Evolutionary conservation across 2,329 filamentous ascomycete species (phyloP), one percentile per base, ranked within the genome.

Genomic region (Seiridium unicorne): DNA sequence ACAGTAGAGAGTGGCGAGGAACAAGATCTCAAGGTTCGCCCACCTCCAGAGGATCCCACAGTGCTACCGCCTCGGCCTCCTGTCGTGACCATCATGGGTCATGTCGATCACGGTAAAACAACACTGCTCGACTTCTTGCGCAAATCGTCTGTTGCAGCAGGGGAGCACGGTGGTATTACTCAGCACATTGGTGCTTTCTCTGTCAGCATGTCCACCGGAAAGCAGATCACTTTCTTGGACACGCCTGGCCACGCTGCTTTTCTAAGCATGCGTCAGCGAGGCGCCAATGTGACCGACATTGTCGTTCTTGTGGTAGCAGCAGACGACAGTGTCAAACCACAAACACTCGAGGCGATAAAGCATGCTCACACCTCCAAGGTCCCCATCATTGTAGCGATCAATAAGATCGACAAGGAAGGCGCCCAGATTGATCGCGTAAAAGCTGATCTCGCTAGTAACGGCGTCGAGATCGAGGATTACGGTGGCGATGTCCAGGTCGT

Each of bases 181-280:
- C 95, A 99, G 74, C 95, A 99, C 71, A 99, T 99, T 65, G 96
- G 95, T 74, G 95, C 95, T 13, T 99, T 99, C 78, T 93, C 93
- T 5, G 95, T 99, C 1, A 86, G 86, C 18, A 88, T 99, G 81
- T 89, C 91, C 4, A 88, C 87, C 4, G 93, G 93, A 48, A 96
- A 94, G 74, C 86, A 87, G 44, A 97, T 99, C 66, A 99, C 96
- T 0, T 99, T 99, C 79, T 82, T 99, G 35, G 95, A 99, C 72
- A 99, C 95, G 0, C 95, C 95, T 1, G 95, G 95, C 1, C 95
- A 99, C 77, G 92, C 94, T 35, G 96, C 95, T 0, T 99, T 99
- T 76, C 78, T 98, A 65, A 91, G 89, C 44, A 99, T 99, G 95
- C 89, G 95, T 38, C 92, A 97, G 72, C 89, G 95, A 66, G 96